Evolutionary conservation across 2,329 filamentous ascomycete species (phyloP), one percentile per base, ranked within the genome.

Genomic region (Ceratocystiopsis minuta): DNA sequence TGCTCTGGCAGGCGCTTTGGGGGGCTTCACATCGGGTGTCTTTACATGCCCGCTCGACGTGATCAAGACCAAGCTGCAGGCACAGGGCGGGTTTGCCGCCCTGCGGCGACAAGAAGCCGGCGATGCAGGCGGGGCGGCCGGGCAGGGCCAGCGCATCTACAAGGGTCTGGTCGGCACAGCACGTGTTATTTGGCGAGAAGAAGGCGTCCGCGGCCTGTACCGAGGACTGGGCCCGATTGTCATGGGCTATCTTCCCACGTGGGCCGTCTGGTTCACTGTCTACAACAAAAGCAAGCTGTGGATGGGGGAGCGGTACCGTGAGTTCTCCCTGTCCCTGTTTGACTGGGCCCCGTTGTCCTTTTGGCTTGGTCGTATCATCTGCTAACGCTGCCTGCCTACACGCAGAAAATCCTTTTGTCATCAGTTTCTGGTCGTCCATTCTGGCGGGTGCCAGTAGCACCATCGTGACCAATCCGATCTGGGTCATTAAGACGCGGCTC

Each of bases 11-110:
- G 90, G 90, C 43, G 88, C 87, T 39, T 69, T 84, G 44, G 88
- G 87, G 40, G 90, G 90, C 39, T 84, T 96, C 54, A 86, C 85
- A 17, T 94, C 87, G 9, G 90, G 90, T 40, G 74, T 98, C 43
- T 83, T 95, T 49, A 96, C 88, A 41, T 98, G 90, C 58, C 90
- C 90, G 36, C 77, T 98, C 51, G 90, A 98, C 66, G 90, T 98
- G 48, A 96, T 98, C 61, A 98, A 98, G 66, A 98, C 90, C 37
- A 96, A 95, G 61, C 64, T 98, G 46, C 90, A 98, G 59, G 88
- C 87, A 15, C 90, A 96, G 58, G 88, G 88, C 48, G 83, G 85
- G 16, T 92, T 93, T 59, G 51, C 59, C 50, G 70, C 63, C 50
- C 60, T 59, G 55, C 68, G 63, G 52, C 63, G 64, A 48, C 31